Conservation (phyloP, 1,284 basidiomycete species). For the Coniferiporia sulphurascens region DNA sequence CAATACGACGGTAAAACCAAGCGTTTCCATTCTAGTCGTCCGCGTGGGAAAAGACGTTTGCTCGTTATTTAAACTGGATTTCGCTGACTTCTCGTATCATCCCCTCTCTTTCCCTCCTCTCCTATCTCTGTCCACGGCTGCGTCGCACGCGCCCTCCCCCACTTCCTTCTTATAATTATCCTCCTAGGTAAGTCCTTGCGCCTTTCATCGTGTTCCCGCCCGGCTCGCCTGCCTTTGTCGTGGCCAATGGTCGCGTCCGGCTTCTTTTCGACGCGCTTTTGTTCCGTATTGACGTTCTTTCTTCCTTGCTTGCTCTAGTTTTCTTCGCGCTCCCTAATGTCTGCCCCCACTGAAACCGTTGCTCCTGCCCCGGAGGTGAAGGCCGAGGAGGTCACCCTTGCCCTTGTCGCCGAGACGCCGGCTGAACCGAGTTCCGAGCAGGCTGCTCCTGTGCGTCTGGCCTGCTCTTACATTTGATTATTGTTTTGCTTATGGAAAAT, state of each 20-base stretch:
- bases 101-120: conserved; percentile 38
- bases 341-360: conserved; percentile 54
- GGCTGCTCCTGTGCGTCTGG: conserved; percentile 20
- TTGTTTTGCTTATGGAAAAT: conserved; percentile 16
- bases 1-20: too few species aligned
- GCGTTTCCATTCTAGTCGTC: too few species aligned
- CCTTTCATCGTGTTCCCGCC: conserved; percentile 17
- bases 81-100: conserved; percentile 36
- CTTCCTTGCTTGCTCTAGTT: conserved; percentile 31
- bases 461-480: conserved; percentile 23
- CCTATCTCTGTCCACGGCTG: conserved; percentile 38
- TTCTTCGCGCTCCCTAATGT: conserved; percentile 69
- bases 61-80: not conserved
- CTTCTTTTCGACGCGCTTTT: not conserved
- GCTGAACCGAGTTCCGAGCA: conserved; percentile 26
- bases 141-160: conserved; percentile 45
- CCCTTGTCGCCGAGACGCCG: conserved; percentile 30
- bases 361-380: conserved; percentile 27
- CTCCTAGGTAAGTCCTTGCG: conserved; percentile 23
- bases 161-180: conserved; percentile 20
- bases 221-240: not conserved
- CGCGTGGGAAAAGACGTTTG: too few species aligned
- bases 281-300: conserved; percentile 22
- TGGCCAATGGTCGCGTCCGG: not conserved
- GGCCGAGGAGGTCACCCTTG: conserved; percentile 24